These are phyloP conservation scores for Tylopilus sp. DNA, from an alignment of 768 basidiomycete species.

Conservation along the genomic window DNA sequence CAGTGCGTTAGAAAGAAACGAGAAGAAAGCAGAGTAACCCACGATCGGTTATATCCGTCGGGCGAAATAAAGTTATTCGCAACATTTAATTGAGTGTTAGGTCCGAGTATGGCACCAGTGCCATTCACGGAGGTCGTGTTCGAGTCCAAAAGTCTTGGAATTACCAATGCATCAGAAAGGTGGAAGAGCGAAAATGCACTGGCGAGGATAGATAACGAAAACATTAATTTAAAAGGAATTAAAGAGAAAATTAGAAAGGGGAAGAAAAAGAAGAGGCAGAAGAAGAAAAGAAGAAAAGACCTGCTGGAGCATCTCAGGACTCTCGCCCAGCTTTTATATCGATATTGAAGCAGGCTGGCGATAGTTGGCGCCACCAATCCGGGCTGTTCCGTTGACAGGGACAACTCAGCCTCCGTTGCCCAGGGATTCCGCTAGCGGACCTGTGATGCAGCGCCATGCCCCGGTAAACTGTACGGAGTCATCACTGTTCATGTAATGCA, in stretches of 20 bases:
- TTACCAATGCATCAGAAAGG: constrained; percentile 1
- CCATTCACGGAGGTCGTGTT: background rate
- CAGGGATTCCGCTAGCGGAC: background rate
- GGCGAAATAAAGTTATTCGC: constrained; percentile 41
- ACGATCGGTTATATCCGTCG: constrained; percentile 47
- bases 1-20: background rate
- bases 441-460: background rate
- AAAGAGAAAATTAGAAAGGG: too few species aligned
- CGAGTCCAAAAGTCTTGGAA: background rate
- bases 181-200: constrained; percentile 6
- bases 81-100: constrained; percentile 30
- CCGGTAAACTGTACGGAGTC: background rate
- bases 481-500: background rate
- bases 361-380: background rate
- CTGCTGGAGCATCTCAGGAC: too few species aligned
- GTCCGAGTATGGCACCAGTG: constrained; percentile 22
- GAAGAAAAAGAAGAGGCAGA: background rate
- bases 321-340: background rate
- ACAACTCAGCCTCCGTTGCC: background rate
- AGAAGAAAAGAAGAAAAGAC: background rate
- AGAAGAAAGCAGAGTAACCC: background rate
- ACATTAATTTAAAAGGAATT: too few species aligned
- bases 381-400: background rate
- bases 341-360: too few species aligned
- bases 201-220: constrained; percentile 6